phyloP scores from a whole-genome alignment of 2,329 filamentous ascomycete genomes.

The Apiospora hydei region DNA sequence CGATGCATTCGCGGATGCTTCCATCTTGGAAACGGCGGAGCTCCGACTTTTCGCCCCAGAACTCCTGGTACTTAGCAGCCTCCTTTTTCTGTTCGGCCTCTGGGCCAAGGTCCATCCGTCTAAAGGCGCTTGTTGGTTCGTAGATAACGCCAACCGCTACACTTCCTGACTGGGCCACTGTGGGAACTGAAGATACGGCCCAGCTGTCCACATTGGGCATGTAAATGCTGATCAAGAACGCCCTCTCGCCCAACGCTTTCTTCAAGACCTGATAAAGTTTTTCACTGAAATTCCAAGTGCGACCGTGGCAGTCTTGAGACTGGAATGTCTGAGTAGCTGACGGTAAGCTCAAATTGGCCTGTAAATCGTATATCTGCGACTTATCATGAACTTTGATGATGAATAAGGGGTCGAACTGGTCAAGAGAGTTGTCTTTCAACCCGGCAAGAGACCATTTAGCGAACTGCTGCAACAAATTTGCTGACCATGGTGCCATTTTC shows the following conservation, averaged over 20 bases:
- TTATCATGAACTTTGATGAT: constrained; percentile 67
- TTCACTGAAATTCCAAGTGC: constrained; percentile 54
- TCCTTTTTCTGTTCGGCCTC: constrained; percentile 85
- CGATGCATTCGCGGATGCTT: constrained; percentile 88
- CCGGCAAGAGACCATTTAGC: constrained; percentile 77
- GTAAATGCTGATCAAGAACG: constrained; percentile 70
- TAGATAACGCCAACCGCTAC: constrained; percentile 74
- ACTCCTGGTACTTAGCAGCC: constrained; percentile 81
- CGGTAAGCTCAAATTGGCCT: constrained; percentile 44
- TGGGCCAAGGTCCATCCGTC: constrained; percentile 88
- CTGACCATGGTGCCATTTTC: constrained; percentile 91
- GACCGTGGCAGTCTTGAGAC: constrained; percentile 51
- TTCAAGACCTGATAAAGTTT: constrained; percentile 71
- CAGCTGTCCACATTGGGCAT: constrained; percentile 50
- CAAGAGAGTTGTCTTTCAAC: constrained; percentile 74
- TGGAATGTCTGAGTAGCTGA: constrained; percentile 33
- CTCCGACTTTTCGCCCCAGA: constrained; percentile 96
- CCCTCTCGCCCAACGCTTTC: constrained; percentile 78
- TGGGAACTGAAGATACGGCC: constrained; percentile 51
- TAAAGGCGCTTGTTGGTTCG: constrained; percentile 73
- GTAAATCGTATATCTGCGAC: constrained; percentile 62
- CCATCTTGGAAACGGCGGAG: constrained; percentile 94
- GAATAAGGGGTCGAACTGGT: constrained; percentile 87
- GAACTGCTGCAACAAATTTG: constrained; percentile 74
- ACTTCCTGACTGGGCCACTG: constrained; percentile 42